phyloP scores from a whole-genome alignment of 2,329 filamentous ascomycete genomes.

The Neonectria sp. region DNA sequence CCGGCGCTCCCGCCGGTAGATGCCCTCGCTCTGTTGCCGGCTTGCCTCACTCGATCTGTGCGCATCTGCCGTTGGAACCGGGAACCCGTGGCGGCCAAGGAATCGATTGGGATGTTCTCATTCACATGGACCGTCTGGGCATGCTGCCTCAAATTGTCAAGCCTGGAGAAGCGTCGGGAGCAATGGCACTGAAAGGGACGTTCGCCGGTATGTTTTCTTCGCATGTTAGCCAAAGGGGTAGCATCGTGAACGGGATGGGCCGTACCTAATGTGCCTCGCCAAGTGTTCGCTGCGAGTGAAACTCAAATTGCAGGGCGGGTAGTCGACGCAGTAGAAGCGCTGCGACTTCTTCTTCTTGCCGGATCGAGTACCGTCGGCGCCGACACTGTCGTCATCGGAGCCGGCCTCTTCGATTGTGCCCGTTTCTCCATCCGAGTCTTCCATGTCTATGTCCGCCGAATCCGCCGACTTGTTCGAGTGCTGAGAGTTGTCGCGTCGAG shows the following conservation, averaged over 20 bases:
- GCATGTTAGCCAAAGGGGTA: constrained; percentile 11
- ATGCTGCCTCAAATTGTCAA: constrained; percentile 97
- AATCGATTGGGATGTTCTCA: constrained; percentile 95
- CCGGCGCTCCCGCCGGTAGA: constrained; percentile 83
- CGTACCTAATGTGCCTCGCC: constrained; percentile 90
- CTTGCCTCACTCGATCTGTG: constrained; percentile 85
- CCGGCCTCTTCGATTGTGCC: constrained; percentile 64
- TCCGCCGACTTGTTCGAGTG: constrained; percentile 72
- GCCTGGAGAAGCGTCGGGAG: constrained; percentile 89
- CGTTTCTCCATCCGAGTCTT: constrained; percentile 78
- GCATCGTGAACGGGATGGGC: neutral
- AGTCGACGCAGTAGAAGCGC: constrained; percentile 96
- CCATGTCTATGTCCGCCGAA: constrained; percentile 82
- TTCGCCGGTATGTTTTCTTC: constrained; percentile 93
- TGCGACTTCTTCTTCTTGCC: constrained; percentile 97
- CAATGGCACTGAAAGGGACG: constrained; percentile 98
- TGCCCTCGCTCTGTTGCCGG: constrained; percentile 80
- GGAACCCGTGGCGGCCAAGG: constrained; percentile 91
- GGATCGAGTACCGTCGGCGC: constrained; percentile 76
- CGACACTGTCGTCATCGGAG: constrained; percentile 77
- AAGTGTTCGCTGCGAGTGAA: constrained; percentile 97
- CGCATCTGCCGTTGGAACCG: constrained; percentile 93
- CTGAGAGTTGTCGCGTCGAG: constrained; percentile 68
- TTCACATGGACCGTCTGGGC: constrained; percentile 98
- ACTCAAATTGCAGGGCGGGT: constrained; percentile 92